Conservation (phyloP, 1,284 basidiomycete genomes). For the Coniferiporia sulphurascens region DNA sequence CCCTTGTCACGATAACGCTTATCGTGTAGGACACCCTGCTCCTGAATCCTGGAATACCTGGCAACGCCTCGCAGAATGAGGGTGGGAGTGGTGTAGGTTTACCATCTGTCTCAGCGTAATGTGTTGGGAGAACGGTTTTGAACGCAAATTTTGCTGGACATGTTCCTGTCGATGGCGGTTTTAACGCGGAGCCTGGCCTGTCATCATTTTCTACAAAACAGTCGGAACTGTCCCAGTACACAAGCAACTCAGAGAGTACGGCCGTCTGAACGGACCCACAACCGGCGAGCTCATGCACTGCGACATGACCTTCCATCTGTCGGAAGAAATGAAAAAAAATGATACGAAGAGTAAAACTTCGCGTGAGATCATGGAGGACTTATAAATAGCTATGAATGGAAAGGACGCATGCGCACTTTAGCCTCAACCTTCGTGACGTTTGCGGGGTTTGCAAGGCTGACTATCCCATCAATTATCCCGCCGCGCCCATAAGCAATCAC, state of each 20-base stretch:
- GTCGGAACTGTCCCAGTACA: conserved; percentile 13
- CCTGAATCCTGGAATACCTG: conserved; percentile 12
- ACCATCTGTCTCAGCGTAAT: conserved; percentile 10
- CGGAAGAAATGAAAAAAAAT: not conserved
- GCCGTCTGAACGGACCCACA: conserved; percentile 1
- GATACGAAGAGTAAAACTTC: not conserved
- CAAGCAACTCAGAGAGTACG: conserved; percentile 13
- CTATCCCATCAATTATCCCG: conserved; percentile 13
- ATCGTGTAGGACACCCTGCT: conserved; percentile 11
- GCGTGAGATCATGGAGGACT: not conserved
- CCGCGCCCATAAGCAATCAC: conserved; percentile 12
- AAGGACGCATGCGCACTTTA: conserved; percentile 5
- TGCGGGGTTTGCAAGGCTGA: conserved; percentile 8
- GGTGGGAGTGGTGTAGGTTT: conserved; percentile 11
- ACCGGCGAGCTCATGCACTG: conserved; percentile 11
- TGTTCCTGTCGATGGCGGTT: not conserved
- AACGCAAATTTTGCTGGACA: conserved; percentile 15
- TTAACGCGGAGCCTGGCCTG: not conserved
- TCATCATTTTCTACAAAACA: conserved; percentile 5
- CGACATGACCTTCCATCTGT: conserved; percentile 16
- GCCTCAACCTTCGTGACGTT: conserved; percentile 14
- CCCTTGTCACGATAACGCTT: conserved; percentile 4
- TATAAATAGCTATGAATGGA: too few relatives aligned
- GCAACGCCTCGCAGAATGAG: conserved; percentile 7
- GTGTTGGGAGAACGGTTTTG: conserved; percentile 5